Evolutionary conservation across 768 basidiomycete species (phyloP).

Genomic region (Trametes elegans): DNA sequence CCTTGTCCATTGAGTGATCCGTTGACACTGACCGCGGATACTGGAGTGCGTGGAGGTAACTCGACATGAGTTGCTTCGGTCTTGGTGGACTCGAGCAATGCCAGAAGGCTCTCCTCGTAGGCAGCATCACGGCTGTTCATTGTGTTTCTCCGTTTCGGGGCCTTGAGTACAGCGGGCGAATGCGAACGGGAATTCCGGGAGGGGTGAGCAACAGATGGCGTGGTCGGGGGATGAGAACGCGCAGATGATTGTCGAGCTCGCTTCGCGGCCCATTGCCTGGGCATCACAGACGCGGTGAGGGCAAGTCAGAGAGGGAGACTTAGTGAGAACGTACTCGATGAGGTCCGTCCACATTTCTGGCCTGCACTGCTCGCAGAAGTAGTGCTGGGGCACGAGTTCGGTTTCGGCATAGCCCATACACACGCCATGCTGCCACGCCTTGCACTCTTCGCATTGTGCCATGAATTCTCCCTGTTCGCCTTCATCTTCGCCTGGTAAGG

Average conservation of each 20-base stretch:
- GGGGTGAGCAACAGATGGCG: conserved; percentile 30
- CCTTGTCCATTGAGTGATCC: conserved; percentile 36
- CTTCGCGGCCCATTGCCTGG: conserved; percentile 58
- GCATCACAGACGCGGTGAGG: conserved; percentile 13
- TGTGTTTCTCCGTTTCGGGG: conserved; percentile 88
- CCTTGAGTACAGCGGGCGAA: conserved; percentile 60
- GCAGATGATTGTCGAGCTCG: conserved; percentile 63
- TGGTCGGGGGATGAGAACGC: conserved; percentile 54
- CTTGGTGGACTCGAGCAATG: conserved; percentile 71
- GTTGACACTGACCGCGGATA: conserved; percentile 16
- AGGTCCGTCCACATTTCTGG: conserved; percentile 84
- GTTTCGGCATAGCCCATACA: conserved; percentile 92
- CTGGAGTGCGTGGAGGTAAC: conserved; percentile 18
- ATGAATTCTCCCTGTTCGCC: conserved; percentile 87
- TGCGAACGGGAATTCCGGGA: conserved; percentile 73
- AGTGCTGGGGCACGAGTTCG: conserved; percentile 73
- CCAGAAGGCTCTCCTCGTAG: conserved; percentile 81
- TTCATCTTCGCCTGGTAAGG: conserved; percentile 57
- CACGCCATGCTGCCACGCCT: conserved; percentile 96
- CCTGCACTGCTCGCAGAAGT: conserved; percentile 91
- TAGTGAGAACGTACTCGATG: conserved; percentile 57
- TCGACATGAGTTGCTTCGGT: conserved; percentile 57
- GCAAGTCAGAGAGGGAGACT: conserved; percentile 18
- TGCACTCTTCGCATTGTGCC: conserved; percentile 96
- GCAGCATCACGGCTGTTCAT: conserved; percentile 97